Conservation (phyloP, 208 protist genomes). For the Angomonas desouzai region DNA sequence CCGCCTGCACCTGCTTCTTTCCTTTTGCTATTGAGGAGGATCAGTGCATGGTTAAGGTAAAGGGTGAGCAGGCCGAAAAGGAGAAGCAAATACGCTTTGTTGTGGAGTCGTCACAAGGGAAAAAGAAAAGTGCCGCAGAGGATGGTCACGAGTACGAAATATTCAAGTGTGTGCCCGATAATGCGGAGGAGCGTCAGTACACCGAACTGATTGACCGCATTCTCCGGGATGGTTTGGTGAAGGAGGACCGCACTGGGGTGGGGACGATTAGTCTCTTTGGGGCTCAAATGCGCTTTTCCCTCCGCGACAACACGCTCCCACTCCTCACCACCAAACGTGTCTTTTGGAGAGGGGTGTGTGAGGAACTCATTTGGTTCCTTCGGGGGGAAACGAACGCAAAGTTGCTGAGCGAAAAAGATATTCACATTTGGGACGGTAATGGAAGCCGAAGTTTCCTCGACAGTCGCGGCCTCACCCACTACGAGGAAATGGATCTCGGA, state of each 20-base stretch:
- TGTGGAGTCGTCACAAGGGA: constrained; percentile 30
- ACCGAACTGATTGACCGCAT: constrained; percentile 84
- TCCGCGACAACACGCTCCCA: constrained; percentile 92
- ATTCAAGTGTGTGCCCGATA: constrained; percentile 70
- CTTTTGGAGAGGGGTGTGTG: constrained; percentile 96
- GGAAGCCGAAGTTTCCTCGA: constrained; percentile 95
- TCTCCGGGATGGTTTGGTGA: constrained; percentile 61
- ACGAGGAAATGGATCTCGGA: constrained; percentile 96
- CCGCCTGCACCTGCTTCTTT: constrained; percentile 61
- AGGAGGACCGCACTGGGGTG: constrained; percentile 95
- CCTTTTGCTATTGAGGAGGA: constrained; percentile 26
- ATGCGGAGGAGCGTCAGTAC: constrained; percentile 93
- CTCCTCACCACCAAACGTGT: constrained; percentile 98
- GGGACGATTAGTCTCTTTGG: constrained; percentile 96
- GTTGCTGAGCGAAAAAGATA: constrained; percentile 81
- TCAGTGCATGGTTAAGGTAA: background rate
- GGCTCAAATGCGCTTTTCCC: constrained; percentile 95
- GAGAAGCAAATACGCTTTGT: constrained; percentile 26
- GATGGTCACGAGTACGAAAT: constrained; percentile 48
- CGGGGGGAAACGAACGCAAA: constrained; percentile 95
- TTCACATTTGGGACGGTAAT: constrained; percentile 99
- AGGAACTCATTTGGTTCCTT: constrained; percentile 99
- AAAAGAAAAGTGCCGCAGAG: constrained; percentile 24
- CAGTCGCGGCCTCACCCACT: constrained; percentile 86
- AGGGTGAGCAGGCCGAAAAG: background rate